Base-by-base conservation (phyloP, 1,284 basidiomycete species). In the Ceratorhiza oryzae-sativae region DNA sequence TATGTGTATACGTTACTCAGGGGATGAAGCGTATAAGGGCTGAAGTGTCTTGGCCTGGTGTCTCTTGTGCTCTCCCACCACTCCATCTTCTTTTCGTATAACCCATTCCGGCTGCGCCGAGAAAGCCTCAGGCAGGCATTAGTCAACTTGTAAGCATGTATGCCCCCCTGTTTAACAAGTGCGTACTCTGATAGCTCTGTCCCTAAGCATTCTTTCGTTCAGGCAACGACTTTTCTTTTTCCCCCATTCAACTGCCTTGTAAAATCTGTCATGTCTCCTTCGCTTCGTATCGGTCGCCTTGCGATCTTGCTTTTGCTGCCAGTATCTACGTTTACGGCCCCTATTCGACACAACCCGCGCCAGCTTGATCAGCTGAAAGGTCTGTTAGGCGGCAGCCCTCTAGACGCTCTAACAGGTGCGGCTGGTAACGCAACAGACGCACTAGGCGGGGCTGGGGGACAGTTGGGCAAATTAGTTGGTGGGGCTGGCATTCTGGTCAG, bases 51-150 rank as follows among this genome's bases (percentile, higher is more conserved):
- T 32, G 51, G 51, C 51, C 34, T 34, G 18, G 25, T 10, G 20
- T 20, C 18, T 56, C 20, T 18, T 58, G 25, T 15, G 46, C 23
- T 59, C n/a, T 15, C 36, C 23, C 59, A 61, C 25, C 59, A 46
- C 59, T 48, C 18, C 46, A 41, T 56, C 10, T 68, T n/a, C 39
- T 41, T 18, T 36, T 46, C 36, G 23, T 46, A 36, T 32, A 63
- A 48, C 1, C 36, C 42, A 39, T 42, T 55, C 49, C 49, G 53
- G 65, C 65, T 34, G 65, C 20, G 53, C 65, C 65, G 41, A 70
- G 53, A 56, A 42, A 70, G 65, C 65, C 65, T 70, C 65, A 58
- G 65, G 65, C 65, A 70, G 65, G 65, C 65, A 49, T 27, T 55
- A 65, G n/a, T 36, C 20, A 27, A 70, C 23, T 20, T 27, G 65